Evolutionary conservation across 2,329 filamentous ascomycete genomes (phyloP).

Genomic region (Diatrype stigma): DNA sequence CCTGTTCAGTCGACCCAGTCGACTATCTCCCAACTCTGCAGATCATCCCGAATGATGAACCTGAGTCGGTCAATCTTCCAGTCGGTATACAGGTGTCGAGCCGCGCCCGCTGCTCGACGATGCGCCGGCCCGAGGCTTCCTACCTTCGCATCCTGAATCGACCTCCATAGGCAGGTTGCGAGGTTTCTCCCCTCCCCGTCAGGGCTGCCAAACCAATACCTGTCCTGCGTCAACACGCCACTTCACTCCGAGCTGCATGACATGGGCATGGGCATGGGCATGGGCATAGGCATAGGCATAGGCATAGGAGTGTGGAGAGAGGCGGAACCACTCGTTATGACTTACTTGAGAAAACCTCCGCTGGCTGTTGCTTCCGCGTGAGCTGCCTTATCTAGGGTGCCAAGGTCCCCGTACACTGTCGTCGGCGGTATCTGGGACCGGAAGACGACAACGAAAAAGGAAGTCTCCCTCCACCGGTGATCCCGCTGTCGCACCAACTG

Average conservation of each 20-base stretch:
- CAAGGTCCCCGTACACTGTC: slow-evolving; percentile 65
- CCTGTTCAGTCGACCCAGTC: slow-evolving; percentile 45
- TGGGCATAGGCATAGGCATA: too few relatives aligned
- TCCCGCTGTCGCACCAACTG: slow-evolving; percentile 44
- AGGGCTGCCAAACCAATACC: slow-evolving; percentile 83
- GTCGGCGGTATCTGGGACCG: slow-evolving; percentile 65
- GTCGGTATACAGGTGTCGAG: slow-evolving; percentile 58
- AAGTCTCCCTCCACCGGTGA: slow-evolving; percentile 54
- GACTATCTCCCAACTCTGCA: slow-evolving; percentile 58
- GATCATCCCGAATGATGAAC: slow-evolving; percentile 64
- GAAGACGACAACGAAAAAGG: slow-evolving; percentile 84
- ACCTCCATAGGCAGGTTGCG: slow-evolving; percentile 72
- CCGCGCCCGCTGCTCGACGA: slow-evolving; percentile 61
- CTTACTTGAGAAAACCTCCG: slow-evolving; percentile 77
- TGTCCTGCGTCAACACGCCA: slow-evolving; percentile 24
- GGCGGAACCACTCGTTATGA: slow-evolving; percentile 3
- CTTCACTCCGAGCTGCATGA: too few relatives aligned
- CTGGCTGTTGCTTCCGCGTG: slow-evolving; percentile 76
- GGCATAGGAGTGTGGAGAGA: too few relatives aligned
- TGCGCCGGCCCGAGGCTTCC: slow-evolving; percentile 59
- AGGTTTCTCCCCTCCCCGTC: slow-evolving; percentile 70
- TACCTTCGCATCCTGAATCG: slow-evolving; percentile 53
- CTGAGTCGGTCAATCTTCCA: slow-evolving; percentile 69
- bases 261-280: too few relatives aligned
- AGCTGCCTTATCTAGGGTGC: slow-evolving; percentile 69